Conservation (phyloP, 2,329 filamentous ascomycete species). For the Bipolaris cookei region DNA sequence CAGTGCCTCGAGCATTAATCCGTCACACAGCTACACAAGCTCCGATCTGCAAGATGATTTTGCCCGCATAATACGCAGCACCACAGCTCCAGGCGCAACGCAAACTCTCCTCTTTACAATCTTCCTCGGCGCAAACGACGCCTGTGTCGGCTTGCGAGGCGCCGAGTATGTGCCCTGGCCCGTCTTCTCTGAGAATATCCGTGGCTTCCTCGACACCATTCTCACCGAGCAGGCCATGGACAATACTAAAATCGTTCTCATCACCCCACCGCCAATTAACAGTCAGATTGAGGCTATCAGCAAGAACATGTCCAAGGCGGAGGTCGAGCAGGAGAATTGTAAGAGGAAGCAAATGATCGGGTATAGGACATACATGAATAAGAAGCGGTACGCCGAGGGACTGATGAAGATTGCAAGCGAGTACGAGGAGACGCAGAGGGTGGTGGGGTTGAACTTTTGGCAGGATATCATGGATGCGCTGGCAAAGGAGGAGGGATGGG, state of each 20-base stretch:
- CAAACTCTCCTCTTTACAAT: constrained; percentile 50
- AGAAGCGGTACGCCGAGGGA: constrained; percentile 48
- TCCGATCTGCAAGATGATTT: constrained; percentile 32
- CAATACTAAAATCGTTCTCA: constrained; percentile 47
- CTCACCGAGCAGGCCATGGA: constrained; percentile 38
- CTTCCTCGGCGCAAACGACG: constrained; percentile 51
- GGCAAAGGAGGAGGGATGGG: constrained; percentile 32
- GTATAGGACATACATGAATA: constrained; percentile 48
- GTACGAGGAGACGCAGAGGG: constrained; percentile 43
- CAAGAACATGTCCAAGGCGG: not conserved
- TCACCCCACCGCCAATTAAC: constrained; percentile 49
- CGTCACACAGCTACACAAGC: constrained; percentile 36
- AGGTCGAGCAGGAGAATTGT: constrained; percentile 10
- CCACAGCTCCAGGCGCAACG: constrained; percentile 25
- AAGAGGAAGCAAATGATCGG: constrained; percentile 24
- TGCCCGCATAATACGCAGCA: constrained; percentile 27
- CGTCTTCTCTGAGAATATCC: constrained; percentile 46
- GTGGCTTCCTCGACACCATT: constrained; percentile 45
- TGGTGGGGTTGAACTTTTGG: constrained; percentile 48
- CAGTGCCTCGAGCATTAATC: not conserved
- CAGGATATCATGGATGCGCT: constrained; percentile 33
- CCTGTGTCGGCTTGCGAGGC: constrained; percentile 33
- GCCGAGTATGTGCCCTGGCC: constrained; percentile 41
- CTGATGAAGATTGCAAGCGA: constrained; percentile 46
- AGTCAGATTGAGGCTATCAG: constrained; percentile 6